phyloP scores from a whole-genome alignment of 2,329 filamentous ascomycete species.

The Teratosphaeria epicoccoides region DNA sequence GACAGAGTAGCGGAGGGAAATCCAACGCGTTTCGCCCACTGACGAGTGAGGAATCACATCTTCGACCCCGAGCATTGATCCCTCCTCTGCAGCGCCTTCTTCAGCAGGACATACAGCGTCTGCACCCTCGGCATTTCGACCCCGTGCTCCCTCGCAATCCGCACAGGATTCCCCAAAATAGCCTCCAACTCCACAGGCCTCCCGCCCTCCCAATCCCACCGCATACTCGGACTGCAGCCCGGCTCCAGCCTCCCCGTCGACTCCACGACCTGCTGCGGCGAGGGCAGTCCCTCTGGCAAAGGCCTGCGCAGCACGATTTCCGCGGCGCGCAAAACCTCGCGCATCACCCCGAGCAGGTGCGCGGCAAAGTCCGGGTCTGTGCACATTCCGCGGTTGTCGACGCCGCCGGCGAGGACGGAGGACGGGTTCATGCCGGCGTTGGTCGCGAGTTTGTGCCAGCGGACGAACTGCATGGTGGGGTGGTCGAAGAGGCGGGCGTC shows the following conservation, averaged over 20 bases:
- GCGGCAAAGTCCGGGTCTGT: conserved; percentile 26
- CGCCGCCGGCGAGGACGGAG: conserved; percentile 44
- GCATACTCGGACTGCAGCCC: conserved; percentile 41
- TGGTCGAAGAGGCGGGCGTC: conserved; percentile 57
- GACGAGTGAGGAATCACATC: background rate
- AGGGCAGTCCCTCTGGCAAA: background rate
- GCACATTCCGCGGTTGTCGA: conserved; percentile 42
- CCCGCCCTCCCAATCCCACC: conserved; percentile 35
- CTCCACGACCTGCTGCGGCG: background rate
- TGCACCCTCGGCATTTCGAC: conserved; percentile 34
- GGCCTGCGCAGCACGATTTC: conserved; percentile 28
- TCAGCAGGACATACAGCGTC: conserved; percentile 36
- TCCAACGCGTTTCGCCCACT: too few relatives aligned
- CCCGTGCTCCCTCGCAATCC: conserved; percentile 30
- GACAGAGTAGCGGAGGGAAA: too few relatives aligned
- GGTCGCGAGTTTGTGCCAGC: conserved; percentile 52
- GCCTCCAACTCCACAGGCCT: conserved; percentile 41
- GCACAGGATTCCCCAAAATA: conserved; percentile 38
- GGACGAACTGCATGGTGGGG: conserved; percentile 46
- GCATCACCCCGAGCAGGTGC: conserved; percentile 34
- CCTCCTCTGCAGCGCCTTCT: conserved; percentile 48
- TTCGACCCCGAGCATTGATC: conserved; percentile 20
- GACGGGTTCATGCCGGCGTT: conserved; percentile 54
- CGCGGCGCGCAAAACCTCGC: conserved; percentile 32
- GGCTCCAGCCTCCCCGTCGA: conserved; percentile 28